These are phyloP conservation scores for Termitomyces sp. DNA, from an alignment of 768 basidiomycete genomes.

Conservation along the genomic window DNA sequence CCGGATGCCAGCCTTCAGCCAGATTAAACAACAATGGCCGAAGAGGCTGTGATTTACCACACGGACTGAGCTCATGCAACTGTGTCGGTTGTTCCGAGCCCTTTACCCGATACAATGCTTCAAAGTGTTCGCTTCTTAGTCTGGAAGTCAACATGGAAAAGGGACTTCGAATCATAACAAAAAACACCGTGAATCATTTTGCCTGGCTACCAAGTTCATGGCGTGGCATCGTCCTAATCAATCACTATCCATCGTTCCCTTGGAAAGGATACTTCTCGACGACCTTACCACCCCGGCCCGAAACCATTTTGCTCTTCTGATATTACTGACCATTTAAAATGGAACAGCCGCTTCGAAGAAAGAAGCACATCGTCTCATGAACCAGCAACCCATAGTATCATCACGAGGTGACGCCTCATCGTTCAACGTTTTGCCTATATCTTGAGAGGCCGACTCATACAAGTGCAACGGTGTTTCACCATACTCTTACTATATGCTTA, in stretches of 20 bases:
- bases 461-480: neutral
- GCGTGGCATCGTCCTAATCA: neutral
- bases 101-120: too few relatives aligned
- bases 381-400: slow-evolving; percentile 6
- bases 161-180: neutral
- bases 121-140: too few relatives aligned
- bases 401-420: neutral
- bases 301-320: neutral
- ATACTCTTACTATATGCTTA: neutral
- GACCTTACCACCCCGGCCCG: neutral
- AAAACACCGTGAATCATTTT: neutral
- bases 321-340: neutral
- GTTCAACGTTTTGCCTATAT: too few relatives aligned
- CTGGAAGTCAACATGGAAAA: neutral
- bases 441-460: neutral
- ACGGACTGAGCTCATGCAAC: too few relatives aligned
- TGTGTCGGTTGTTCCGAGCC: too few relatives aligned
- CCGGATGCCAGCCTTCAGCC: too few relatives aligned
- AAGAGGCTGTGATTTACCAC: too few relatives aligned
- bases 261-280: neutral
- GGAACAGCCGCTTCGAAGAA: neutral
- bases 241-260: neutral
- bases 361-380: slow-evolving; percentile 1
- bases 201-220: neutral
- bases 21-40: too few relatives aligned